A percentile compares a stretch with the other conserved stretches of the same genome.
Evolutionary conservation across 805 yeast genomes (phyloP).

Genomic region (Pichia scutulata): DNA sequence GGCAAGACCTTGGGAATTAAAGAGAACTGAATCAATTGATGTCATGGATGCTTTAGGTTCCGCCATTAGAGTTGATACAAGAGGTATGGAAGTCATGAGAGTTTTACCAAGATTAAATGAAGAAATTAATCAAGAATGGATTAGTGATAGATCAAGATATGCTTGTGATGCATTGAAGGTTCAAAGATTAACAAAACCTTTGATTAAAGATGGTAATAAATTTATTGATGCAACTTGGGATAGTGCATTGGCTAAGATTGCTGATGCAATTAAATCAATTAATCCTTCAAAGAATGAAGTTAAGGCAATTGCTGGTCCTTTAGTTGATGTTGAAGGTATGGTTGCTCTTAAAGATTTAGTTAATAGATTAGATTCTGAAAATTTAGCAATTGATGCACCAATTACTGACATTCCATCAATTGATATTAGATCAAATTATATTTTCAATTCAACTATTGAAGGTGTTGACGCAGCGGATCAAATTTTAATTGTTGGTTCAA

Average conservation of each 20-base stretch:
- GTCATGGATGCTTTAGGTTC: conserved; percentile 81
- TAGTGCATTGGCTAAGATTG: conserved; percentile 66
- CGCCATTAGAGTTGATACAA: conserved; percentile 73
- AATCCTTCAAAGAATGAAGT: conserved; percentile 62
- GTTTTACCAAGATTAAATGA: conserved; percentile 81
- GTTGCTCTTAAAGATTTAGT: conserved; percentile 75
- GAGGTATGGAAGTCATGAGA: conserved; percentile 84
- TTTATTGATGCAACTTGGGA: conserved; percentile 82
- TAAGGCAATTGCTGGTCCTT: conserved; percentile 76
- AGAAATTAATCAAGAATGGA: conserved; percentile 87
- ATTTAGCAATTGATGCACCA: conserved; percentile 64
- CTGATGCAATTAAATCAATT: conserved; percentile 48
- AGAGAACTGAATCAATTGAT: conserved; percentile 80
- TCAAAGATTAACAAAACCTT: conserved; percentile 77
- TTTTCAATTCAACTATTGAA: conserved; percentile 70
- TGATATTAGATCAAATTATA: conserved; percentile 70
- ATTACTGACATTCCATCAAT: conserved; percentile 55
- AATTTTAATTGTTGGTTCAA: conserved; percentile 73
- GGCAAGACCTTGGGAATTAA: conserved; percentile 91
- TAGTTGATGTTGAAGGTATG: conserved; percentile 75
- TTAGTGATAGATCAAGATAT: conserved; percentile 78
- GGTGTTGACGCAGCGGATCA: conserved; percentile 82
- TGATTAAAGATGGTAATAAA: conserved; percentile 59
- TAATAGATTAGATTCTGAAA: conserved; percentile 74
- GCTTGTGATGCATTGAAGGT: conserved; percentile 82